These are phyloP conservation scores for Pyrenophora seminiperda DNA, from an alignment of 2,329 filamentous ascomycete species.

Conservation along the genomic window DNA sequence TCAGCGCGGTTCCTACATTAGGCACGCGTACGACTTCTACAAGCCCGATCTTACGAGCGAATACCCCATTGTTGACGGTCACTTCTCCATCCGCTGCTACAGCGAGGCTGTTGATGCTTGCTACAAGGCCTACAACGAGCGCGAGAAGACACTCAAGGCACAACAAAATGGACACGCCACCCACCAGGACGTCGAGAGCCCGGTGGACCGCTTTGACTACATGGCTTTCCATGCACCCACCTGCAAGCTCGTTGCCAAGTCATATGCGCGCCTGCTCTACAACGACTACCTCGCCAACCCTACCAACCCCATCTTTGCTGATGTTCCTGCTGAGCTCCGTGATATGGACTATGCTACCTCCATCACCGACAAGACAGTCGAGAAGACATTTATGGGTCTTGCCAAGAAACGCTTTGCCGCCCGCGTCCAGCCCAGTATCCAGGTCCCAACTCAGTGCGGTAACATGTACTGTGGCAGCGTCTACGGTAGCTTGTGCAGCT, in stretches of 20 bases:
- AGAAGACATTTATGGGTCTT: constrained; percentile 60
- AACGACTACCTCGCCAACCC: constrained; percentile 58
- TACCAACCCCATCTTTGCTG: constrained; percentile 55
- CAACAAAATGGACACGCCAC: constrained; percentile 49
- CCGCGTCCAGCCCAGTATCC: constrained; percentile 57
- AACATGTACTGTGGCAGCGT: constrained; percentile 63
- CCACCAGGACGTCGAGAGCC: constrained; percentile 49
- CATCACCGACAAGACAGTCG: constrained; percentile 57
- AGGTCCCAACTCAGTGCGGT: constrained; percentile 59
- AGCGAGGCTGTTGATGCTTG: constrained; percentile 58
- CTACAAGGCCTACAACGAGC: constrained; percentile 60
- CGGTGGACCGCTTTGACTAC: constrained; percentile 60
- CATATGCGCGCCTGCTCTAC: constrained; percentile 59
- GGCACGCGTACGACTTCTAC: constrained; percentile 61
- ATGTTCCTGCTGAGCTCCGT: constrained; percentile 56
- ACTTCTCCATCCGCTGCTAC: constrained; percentile 60
- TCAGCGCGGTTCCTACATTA: constrained; percentile 57
- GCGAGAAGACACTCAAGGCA: constrained; percentile 54
- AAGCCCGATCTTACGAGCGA: constrained; percentile 61
- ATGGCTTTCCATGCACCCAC: constrained; percentile 61
- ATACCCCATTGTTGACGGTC: constrained; percentile 59
- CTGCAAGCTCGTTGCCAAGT: constrained; percentile 61
- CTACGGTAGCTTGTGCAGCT: constrained; percentile 56
- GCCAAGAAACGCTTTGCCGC: constrained; percentile 58
- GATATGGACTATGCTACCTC: constrained; percentile 55